Conservation (phyloP, 768 basidiomycete species). For the Tulasnella sp. region DNA sequence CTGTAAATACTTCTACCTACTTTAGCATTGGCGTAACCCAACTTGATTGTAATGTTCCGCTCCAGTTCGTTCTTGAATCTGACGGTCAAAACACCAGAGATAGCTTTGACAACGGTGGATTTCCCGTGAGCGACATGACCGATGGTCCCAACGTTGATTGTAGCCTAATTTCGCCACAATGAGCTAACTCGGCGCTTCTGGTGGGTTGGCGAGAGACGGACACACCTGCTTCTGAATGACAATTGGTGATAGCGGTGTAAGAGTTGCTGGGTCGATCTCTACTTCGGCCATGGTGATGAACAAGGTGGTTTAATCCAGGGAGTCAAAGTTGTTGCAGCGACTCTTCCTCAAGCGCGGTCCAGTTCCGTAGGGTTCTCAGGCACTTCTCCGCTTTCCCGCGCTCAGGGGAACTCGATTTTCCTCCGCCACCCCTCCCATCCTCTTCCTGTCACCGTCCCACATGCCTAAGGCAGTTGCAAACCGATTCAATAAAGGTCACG, state of each 20-base stretch:
- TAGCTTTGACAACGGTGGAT: conserved; percentile 96
- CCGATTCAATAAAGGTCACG: conserved; percentile 66
- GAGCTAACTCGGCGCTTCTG: not conserved
- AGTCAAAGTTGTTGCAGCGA: not conserved
- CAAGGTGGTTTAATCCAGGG: not conserved
- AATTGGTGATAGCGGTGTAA: conserved; percentile 84
- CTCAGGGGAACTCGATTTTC: conserved; percentile 6
- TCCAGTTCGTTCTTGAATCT: conserved; percentile 99
- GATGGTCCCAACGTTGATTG: conserved; percentile 68
- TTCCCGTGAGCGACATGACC: conserved; percentile 99
- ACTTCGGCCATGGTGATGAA: conserved; percentile 39
- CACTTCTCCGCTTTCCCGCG: conserved; percentile 7
- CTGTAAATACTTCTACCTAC: conserved; percentile 45
- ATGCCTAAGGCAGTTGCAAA: conserved; percentile 82
- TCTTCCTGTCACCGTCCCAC: not conserved
- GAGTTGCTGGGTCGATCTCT: conserved; percentile 73
- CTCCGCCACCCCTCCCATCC: not conserved
- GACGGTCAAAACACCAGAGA: conserved; percentile 97
- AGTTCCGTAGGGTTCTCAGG: conserved; percentile 8
- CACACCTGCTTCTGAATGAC: conserved; percentile 86
- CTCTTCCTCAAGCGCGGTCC: not conserved
- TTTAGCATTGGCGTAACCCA: conserved; percentile 99
- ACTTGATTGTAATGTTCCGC: conserved; percentile 97
- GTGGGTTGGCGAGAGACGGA: conserved; percentile 56
- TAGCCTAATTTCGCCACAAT: not conserved